Conservation (phyloP, 257 asterid genomes). For the Cordia subcordata region DNA sequence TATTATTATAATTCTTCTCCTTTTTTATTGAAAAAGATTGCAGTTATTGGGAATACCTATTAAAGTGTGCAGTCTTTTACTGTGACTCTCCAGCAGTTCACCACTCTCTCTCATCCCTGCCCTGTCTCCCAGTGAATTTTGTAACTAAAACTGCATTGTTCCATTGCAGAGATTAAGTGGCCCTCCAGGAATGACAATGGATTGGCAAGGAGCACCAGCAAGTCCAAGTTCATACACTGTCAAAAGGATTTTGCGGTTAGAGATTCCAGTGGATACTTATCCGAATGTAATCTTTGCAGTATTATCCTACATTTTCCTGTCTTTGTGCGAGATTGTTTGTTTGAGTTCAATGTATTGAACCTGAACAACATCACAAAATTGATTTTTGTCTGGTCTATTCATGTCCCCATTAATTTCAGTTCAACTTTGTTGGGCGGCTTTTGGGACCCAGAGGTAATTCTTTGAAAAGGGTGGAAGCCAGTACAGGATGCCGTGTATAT, state of each 20-base stretch:
- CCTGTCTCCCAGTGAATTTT: neutral
- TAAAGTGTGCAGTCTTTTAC: too few relatives aligned
- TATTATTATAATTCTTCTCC: too few relatives aligned
- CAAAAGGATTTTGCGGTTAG: conserved; percentile 86
- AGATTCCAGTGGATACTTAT: conserved; percentile 87
- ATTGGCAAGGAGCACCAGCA: conserved; percentile 99
- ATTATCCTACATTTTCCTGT: conserved; percentile 1
- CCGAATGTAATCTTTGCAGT: conserved; percentile 59
- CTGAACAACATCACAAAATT: neutral
- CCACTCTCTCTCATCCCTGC: neutral
- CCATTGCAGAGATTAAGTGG: conserved; percentile 67
- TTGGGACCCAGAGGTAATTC: conserved; percentile 99
- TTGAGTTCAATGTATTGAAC: neutral
- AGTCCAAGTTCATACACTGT: conserved; percentile 95
- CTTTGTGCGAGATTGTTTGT: neutral
- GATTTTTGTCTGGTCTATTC: conserved; percentile 3
- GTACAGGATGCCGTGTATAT: conserved; percentile 95
- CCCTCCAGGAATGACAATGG: conserved; percentile 95
- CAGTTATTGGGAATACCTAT: too few relatives aligned
- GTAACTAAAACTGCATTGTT: conserved; percentile 4
- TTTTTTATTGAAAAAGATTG: too few relatives aligned
- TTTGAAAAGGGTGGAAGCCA: conserved; percentile 88
- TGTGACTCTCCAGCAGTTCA: neutral
- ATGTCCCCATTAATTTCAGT: conserved; percentile 35
- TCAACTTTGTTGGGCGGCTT: conserved; percentile 97